Base-by-base conservation (phyloP, 1,284 basidiomycete genomes). In the Coriolopsis trogii region DNA sequence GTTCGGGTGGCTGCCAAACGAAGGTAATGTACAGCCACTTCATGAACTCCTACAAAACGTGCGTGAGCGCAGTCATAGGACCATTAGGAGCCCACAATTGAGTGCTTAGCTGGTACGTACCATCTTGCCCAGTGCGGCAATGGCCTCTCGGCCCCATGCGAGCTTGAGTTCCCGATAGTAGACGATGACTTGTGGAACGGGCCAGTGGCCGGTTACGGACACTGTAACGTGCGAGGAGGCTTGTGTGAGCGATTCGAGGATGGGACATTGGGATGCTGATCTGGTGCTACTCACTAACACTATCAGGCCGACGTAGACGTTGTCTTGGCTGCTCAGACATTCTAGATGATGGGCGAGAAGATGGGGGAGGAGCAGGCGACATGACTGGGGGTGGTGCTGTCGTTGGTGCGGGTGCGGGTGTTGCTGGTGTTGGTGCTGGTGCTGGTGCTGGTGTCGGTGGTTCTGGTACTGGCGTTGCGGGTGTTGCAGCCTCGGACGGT, bases 181-280 rank as follows among this genome's bases (percentile, higher is more conserved):
- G 4, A 53, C 41, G n/a, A 53, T 46, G 30, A 53, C 46, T 24
- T 53, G 51, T 7, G 51, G 51, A 7, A 53, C 46, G 13, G 51
- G 51, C 51, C 46, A 49, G 13, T 50, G 46, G 2, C 46, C 45
- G 13, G 34, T 26, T 3, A 47, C 20, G 12, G 46, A 47, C 16
- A 37, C 51, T 46, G 23, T 9, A 16, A n/a, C 12, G 43, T 8
- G 10, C n/a, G 33, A 7, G n/a, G n/a, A 34, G 33, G 5, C 30
- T 31, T 12, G 5, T 31, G 30, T 16, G 13, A 31, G 4, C 6
- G 13, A 31, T 2, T 15, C 30, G 7, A 34, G 20, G n/a, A 18
- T n/a, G 16, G n/a, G 33, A 18, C 33, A 34, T n/a, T n/a, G n/a
- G n/a, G n/a, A 9, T 37, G 44, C 24, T 13, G 42, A 3, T 16